A percentile compares a stretch with the other conserved stretches of the same genome.
These are phyloP conservation scores for Fonsecaea multimorphosa DNA, from an alignment of 2,329 filamentous ascomycete species.

Conservation along the genomic window DNA sequence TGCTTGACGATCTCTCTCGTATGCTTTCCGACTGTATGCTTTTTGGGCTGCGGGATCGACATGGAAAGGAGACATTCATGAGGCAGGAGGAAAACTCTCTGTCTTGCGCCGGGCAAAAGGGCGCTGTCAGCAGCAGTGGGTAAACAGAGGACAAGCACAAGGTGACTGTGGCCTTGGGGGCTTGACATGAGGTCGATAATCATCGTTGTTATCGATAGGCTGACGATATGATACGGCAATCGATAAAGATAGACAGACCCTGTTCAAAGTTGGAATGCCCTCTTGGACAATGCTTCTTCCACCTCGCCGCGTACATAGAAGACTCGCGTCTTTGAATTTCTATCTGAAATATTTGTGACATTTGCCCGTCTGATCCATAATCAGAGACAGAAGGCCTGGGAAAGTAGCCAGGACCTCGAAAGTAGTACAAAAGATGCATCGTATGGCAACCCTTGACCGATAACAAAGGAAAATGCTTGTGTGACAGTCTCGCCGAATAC, in stretches of 20 bases:
- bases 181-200: background rate
- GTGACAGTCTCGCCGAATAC: conserved; percentile 12
- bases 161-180: background rate
- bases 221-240: conserved; percentile 28
- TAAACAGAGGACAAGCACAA: background rate
- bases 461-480: conserved; percentile 25
- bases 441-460: conserved; percentile 12
- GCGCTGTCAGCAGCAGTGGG: background rate
- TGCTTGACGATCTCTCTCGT: conserved; percentile 24
- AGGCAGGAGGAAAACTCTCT: conserved; percentile 6
- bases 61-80: background rate
- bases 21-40: conserved; percentile 13
- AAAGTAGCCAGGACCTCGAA: conserved; percentile 28
- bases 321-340: conserved; percentile 34
- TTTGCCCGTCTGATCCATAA: conserved; percentile 6
- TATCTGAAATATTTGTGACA: conserved; percentile 29
- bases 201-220: conserved; percentile 30
- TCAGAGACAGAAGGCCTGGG: conserved; percentile 19
- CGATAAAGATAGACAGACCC: conserved; percentile 20
- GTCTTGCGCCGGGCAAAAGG: background rate
- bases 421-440: conserved; percentile 16
- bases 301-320: conserved; percentile 16
- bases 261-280: background rate
- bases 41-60: conserved; percentile 15
- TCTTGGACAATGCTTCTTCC: conserved; percentile 9